Conservation (phyloP, 2,329 filamentous ascomycete species). For the Colletotrichum liriopes region DNA sequence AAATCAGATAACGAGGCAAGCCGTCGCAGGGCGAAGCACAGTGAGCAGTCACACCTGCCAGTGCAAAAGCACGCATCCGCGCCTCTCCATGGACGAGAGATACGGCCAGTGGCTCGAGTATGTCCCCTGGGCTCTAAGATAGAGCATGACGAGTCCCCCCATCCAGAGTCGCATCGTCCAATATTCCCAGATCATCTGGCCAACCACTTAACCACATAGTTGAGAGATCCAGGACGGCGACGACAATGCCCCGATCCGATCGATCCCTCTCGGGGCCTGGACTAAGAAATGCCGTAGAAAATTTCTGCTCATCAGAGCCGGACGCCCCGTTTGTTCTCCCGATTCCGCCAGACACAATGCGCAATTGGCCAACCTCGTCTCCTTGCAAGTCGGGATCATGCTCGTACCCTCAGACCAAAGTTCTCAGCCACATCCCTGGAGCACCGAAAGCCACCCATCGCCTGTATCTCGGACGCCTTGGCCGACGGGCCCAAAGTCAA, state of each 20-base stretch:
- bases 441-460: constrained; percentile 34
- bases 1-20: constrained; percentile 22
- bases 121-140: constrained; percentile 12
- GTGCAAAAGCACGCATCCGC: neutral
- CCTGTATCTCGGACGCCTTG: constrained; percentile 28
- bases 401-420: constrained; percentile 29
- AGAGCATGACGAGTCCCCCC: constrained; percentile 33
- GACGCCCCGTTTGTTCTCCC: constrained; percentile 34
- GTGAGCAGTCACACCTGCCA: constrained; percentile 19
- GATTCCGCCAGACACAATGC: constrained; percentile 25
- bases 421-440: constrained; percentile 42
- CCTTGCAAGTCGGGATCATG: constrained; percentile 37
- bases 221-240: constrained; percentile 21
- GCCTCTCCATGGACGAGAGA: constrained; percentile 7
- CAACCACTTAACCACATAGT: constrained; percentile 12
- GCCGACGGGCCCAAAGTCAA: constrained; percentile 31
- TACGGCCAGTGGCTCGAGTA: constrained; percentile 3
- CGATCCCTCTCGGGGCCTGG: constrained; percentile 25
- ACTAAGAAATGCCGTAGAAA: constrained; percentile 7
- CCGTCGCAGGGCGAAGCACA: constrained; percentile 15
- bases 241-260: constrained; percentile 33
- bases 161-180: constrained; percentile 37
- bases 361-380: constrained; percentile 40
- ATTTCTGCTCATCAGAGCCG: neutral
- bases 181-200: constrained; percentile 35